Conservation (phyloP, 352 stramenopile genomes). For the Halophytophthora batemanensis region DNA sequence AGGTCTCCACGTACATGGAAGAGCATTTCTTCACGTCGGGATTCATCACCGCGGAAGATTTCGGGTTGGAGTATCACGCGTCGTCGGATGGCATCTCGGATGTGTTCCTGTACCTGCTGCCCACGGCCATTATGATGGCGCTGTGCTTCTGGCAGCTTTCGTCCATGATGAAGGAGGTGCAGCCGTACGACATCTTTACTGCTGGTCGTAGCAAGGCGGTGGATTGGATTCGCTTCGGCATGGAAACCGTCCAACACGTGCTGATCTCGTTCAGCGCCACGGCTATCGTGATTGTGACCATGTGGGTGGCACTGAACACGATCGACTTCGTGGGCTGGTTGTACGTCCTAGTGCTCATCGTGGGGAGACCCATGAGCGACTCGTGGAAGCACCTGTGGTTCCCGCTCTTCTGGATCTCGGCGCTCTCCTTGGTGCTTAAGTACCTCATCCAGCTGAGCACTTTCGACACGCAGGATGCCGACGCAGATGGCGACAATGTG, state of each 20-base stretch:
- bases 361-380: slow-evolving; percentile 44
- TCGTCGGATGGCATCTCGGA: slow-evolving; percentile 55
- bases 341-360: slow-evolving; percentile 65
- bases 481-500: slow-evolving; percentile 13
- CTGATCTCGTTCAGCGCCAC: slow-evolving; percentile 74
- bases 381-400: slow-evolving; percentile 77
- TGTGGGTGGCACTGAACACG: slow-evolving; percentile 58
- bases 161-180: slow-evolving; percentile 65
- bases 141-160: slow-evolving; percentile 83
- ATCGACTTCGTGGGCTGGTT: slow-evolving; percentile 62
- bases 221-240: slow-evolving; percentile 49
- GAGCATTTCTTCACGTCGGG: slow-evolving; percentile 57
- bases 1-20: slow-evolving; percentile 63
- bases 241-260: slow-evolving; percentile 58
- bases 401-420: slow-evolving; percentile 75
- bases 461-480: slow-evolving; percentile 36
- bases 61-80: slow-evolving; percentile 68
- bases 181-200: slow-evolving; percentile 63
- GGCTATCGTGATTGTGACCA: slow-evolving; percentile 61
- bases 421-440: slow-evolving; percentile 48
- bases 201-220: slow-evolving; percentile 46
- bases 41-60: slow-evolving; percentile 74
- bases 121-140: slow-evolving; percentile 64
- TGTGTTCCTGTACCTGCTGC: slow-evolving; percentile 78
- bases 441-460: slow-evolving; percentile 68